Evolutionary conservation across 306 rosid species (phyloP), one percentile per base, ranked within the genome.

Genomic region (Citrullus colocynthis): DNA sequence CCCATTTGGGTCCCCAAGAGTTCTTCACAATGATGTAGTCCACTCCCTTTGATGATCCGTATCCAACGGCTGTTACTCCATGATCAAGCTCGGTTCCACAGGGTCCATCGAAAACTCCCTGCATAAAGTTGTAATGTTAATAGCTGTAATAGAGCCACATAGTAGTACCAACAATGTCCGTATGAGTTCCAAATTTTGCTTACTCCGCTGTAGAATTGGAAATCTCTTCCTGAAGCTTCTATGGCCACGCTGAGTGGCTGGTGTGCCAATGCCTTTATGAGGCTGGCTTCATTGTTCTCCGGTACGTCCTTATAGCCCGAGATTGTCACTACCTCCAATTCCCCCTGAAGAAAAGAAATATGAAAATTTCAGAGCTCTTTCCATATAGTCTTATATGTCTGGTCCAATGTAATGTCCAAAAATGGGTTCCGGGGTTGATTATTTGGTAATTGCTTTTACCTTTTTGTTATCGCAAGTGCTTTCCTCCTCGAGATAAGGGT

Each of bases 31-130:
- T 83, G 77, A 88, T 75, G 66, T 90, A 90, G 74, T 87, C 91
- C 78, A 81, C 30, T 1, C 90, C 87, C 69, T 84, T 89, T 32
- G 91, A 80, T 71, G 88, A 80, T 5, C 90, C 96, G 30, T 91
- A 91, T 80, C 93, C 96, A 76, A 91, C 90, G 6, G 96, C 93
- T 12, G 91, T 77, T 70, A 91, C 96, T 63, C 96, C 91, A n/a
- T 89, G 93, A 82, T 91, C 91, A 24, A 91, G 83, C 24, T 83
- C 84, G n/a, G 62, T 87, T 78, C 91, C 91, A 11, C 96, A 89
- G 30, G 85, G 87, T 15, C 96, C 96, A 56, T 87, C 83, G 9
- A 91, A 89, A 30, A 87, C 86, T 56, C 96, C 93, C 96, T 91
- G 18, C 58, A 62, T 7, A 36, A 34, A 69, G 36, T 17, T 32